Evolutionary conservation across 2,329 filamentous ascomycete genomes (phyloP).

Genomic region (Botrytis cinerea): DNA sequence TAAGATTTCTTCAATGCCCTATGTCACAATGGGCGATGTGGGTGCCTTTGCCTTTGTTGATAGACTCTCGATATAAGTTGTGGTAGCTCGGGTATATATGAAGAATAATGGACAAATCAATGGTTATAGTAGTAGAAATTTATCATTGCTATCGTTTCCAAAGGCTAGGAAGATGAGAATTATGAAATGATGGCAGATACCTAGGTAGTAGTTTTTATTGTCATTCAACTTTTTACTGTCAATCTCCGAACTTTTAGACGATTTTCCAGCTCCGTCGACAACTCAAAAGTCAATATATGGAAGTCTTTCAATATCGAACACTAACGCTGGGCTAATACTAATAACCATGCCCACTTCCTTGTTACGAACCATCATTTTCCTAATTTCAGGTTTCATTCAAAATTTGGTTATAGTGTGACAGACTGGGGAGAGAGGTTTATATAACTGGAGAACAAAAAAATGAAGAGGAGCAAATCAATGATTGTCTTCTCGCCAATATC

Average conservation of each 20-base stretch:
- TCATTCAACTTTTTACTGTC: not conserved
- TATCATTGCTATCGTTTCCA: not conserved
- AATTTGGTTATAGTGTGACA: not conserved
- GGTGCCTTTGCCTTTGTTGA: not conserved
- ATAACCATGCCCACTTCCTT: not conserved
- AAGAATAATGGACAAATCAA: not conserved
- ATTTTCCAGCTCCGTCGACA: not conserved
- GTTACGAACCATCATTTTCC: not conserved
- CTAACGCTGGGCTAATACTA: not conserved
- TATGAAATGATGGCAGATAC: not conserved
- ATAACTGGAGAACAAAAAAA: not conserved
- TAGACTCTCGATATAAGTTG: not conserved
- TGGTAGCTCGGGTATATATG: not conserved
- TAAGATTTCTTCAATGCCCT: accelerated
- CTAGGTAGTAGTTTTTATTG: not conserved
- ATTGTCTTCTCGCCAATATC: no score
- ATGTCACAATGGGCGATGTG: accelerated
- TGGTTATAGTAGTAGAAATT: not conserved
- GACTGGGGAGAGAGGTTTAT: not conserved
- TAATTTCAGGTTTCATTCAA: no score
- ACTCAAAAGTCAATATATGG: not conserved
- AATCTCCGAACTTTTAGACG: not conserved
- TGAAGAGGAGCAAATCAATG: no score
- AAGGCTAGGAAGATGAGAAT: not conserved
- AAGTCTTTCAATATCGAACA: not conserved